These are phyloP conservation scores for Mucor mucedo DNA, from an alignment of 371 early-diverging fungal genomes.

Conservation along the genomic window DNA sequence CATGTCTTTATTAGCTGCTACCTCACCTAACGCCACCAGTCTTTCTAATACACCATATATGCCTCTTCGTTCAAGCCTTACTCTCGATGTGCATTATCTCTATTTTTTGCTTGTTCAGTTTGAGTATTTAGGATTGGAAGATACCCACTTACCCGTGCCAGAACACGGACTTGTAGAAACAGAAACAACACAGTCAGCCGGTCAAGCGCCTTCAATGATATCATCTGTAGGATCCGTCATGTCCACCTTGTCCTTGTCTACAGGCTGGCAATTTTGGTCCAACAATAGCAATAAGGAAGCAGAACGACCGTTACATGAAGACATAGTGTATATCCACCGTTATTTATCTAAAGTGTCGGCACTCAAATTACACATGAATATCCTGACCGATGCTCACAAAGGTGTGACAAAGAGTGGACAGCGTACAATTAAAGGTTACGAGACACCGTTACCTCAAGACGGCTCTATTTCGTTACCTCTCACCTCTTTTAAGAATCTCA, in stretches of 20 bases:
- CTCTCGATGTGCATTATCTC: slow-evolving; percentile 64
- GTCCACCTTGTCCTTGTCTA: slow-evolving; percentile 64
- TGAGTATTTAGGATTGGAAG: slow-evolving; percentile 62
- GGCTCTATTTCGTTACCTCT: slow-evolving; percentile 46
- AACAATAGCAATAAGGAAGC: slow-evolving; percentile 20
- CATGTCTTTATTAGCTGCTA: slow-evolving; percentile 52
- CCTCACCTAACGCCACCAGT: slow-evolving; percentile 41
- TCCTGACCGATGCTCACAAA: slow-evolving; percentile 35
- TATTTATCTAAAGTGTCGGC: slow-evolving; percentile 53
- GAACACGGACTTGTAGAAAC: slow-evolving; percentile 40
- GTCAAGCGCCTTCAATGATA: slow-evolving; percentile 52
- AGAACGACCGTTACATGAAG: slow-evolving; percentile 50
- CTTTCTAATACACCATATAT: slow-evolving; percentile 41
- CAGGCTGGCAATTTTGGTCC: slow-evolving; percentile 71
- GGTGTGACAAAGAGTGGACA: slow-evolving; percentile 51
- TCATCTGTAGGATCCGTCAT: slow-evolving; percentile 62
- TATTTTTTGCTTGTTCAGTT: slow-evolving; percentile 67
- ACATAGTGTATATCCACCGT: slow-evolving; percentile 60
- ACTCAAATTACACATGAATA: slow-evolving; percentile 55
- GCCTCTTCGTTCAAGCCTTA: slow-evolving; percentile 48
- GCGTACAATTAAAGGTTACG: slow-evolving; percentile 53
- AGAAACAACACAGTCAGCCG: slow-evolving; percentile 34
- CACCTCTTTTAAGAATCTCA: slow-evolving; percentile 46
- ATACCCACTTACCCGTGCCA: slow-evolving; percentile 47
- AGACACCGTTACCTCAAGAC: slow-evolving; percentile 45